A percentile compares a stretch with the other conserved stretches of the same genome.
phyloP scores from a whole-genome alignment of 2,329 filamentous ascomycete genomes.

The Talaromyces verruculosus region DNA sequence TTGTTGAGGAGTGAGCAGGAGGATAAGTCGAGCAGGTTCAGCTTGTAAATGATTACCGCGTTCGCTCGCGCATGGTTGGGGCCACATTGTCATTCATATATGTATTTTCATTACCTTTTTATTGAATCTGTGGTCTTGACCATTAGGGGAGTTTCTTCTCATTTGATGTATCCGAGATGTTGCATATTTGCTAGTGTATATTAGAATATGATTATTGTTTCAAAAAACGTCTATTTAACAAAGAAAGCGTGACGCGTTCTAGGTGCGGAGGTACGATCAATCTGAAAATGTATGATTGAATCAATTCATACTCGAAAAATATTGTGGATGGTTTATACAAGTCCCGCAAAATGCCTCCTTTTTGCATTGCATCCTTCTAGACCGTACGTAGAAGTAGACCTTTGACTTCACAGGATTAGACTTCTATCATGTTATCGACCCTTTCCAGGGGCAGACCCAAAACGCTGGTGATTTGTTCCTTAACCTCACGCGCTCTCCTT shows the following conservation, averaged over 20 bases:
- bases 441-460: not conserved
- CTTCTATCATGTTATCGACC: not conserved
- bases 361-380: not conserved
- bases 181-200: conserved; percentile 28
- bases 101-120: not conserved
- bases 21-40: conserved; percentile 37
- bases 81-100: not conserved
- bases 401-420: not conserved
- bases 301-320: not conserved
- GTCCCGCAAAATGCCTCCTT: not conserved
- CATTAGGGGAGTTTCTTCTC: not conserved
- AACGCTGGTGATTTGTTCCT: too few relatives aligned
- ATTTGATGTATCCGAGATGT: conserved; percentile 6
- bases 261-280: too few relatives aligned
- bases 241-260: not conserved
- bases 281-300: too few relatives aligned
- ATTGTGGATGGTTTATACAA: not conserved
- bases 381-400: not conserved
- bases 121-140: not conserved
- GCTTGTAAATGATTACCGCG: conserved; percentile 31
- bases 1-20: conserved; percentile 37
- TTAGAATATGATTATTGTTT: conserved; percentile 25
- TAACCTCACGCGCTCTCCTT: not conserved
- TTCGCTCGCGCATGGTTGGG: not conserved
- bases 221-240: not conserved